These are phyloP conservation scores for Triticum urartu DNA, from an alignment of 176 grass and related monocot species.

Conservation along the genomic window DNA sequence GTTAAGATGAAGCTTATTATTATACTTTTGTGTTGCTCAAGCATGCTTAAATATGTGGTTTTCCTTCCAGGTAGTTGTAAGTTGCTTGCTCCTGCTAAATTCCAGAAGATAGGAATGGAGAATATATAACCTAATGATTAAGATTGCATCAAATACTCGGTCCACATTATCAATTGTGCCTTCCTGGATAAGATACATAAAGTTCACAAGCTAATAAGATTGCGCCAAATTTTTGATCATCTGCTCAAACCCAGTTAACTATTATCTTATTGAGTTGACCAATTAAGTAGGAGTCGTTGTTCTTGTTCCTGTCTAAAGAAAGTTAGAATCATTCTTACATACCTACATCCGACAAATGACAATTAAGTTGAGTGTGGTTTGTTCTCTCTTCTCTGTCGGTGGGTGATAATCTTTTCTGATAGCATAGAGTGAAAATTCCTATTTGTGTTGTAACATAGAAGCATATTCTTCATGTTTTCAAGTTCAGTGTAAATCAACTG, in stretches of 20 bases:
- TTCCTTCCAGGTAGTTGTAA: neutral
- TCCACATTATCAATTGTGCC: neutral
- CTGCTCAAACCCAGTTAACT: neutral
- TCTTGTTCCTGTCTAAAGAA: neutral
- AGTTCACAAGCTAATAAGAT: neutral
- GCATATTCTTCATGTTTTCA: neutral
- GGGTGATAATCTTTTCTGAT: neutral
- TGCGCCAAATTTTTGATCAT: neutral
- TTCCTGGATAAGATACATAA: slow-evolving; percentile 15
- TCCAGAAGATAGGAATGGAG: neutral
- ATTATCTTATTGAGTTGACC: slow-evolving; percentile 1
- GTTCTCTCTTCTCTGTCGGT: neutral
- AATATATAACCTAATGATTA: neutral
- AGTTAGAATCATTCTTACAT: neutral
- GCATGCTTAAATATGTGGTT: neutral
- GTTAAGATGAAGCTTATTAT: neutral
- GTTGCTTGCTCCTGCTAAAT: neutral
- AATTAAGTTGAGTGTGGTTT: neutral
- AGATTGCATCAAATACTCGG: neutral
- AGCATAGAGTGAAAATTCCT: neutral
- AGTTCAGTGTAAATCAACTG: neutral
- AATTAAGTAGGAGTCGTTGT: neutral
- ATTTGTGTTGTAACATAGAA: neutral
- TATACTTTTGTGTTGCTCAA: neutral
- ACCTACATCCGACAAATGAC: neutral